Evolutionary conservation across 176 grass and related monocot genomes (phyloP), one percentile per base, ranked within the genome.

Genomic region (Triticum dicoccoides): DNA sequence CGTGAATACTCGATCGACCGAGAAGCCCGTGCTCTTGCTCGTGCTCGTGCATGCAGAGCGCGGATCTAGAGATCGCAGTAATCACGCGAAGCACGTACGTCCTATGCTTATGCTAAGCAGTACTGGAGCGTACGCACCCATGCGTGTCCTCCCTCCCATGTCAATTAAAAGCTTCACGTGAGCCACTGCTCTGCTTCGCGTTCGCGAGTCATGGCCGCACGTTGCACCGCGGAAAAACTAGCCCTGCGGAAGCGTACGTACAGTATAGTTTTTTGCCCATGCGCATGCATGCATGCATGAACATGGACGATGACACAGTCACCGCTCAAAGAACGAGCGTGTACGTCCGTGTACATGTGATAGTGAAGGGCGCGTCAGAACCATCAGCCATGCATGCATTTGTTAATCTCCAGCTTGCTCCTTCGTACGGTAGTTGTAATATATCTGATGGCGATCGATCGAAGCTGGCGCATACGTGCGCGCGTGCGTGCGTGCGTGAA

Each of bases 121-220:
- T 64, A 51, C 61, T 9, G 24, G 73, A 14, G 45, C 14, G 27
- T 38, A 44, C 35, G 75, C 76, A 30, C 52, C 35, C 56, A 76
- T 34, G 37, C 25, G 24, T 35, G 34, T 18, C 79, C 42, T 69
- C 17, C 27, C 51, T 54, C 51, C 51, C 42, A 15, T 58, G 20
- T 6, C 13, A 15, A 71, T 58, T 77, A 58, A 68, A 68, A 69
- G 33, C 63, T 73, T 86, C 85, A 87, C 85, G 85, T 64, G 67
- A 71, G 71, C 8, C 66, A 20, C 84, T 59, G 12, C 66, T 37
- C 30, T 69, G 67, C 9, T 24, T 20, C 12, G 38, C 51, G 13
- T 24, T 20, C 12, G 38, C 51, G 13, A 47, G 24, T 3, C 17
- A 49, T 24, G 49, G 18, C 75, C 10, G 59, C 67, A 34, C 35